Base-by-base conservation (phyloP, 139 green algal species). In the Tetradesmus obliquus region DNA sequence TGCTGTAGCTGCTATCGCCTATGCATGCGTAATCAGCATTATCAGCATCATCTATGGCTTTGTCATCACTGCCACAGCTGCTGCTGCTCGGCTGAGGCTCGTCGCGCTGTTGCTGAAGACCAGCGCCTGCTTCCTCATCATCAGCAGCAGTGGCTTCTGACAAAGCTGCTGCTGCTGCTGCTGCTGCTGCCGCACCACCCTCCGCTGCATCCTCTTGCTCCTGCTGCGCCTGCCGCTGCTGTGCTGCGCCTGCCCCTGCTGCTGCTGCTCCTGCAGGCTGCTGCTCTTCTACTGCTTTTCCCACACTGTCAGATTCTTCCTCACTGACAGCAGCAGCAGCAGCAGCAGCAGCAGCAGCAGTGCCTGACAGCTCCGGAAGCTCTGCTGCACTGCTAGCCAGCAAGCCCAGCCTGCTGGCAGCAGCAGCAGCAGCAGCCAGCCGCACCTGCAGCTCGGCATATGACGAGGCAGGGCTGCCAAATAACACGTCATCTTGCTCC, bases 381-480 rank as follows among this genome's bases (percentile, higher is more conserved):
- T 76, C 66, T 24, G 66, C 66, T 76, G 66, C 66, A 24, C 15
- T 76, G 66, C 66, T 76, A 13, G 66, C 66, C 17, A 76, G 66
- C 66, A 76, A 19, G 76, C 76, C 24, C 24, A 82, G 76, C n/a
- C 76, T 51, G 76, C 76, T 82, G 20, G 76, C 76, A 55, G 76
- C 76, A 55, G 76, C 76, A 17, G 74, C 24, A 53, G 76, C 76
- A 51, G n/a, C 24, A 15, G 76, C 13, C 76, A 6, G 71, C 86
- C 57, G 85, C 32, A 83, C 20, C 45, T 84, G 51, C 71, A 90
- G 86, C 3, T 84, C 24, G 71, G 86, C 51, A 72, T 51, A 53
- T 55, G 86, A 90, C 7, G 71, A 83, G 9, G 86, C 69, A 24
- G 86, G 86, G 53, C 86, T 90, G 86, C 71, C 86, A 84, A 90